Percentiles rank a stretch among this genome's conserved stretches.
phyloP scores from a whole-genome alignment of 768 basidiomycete genomes.

The Rhizopogon vulgaris region DNA sequence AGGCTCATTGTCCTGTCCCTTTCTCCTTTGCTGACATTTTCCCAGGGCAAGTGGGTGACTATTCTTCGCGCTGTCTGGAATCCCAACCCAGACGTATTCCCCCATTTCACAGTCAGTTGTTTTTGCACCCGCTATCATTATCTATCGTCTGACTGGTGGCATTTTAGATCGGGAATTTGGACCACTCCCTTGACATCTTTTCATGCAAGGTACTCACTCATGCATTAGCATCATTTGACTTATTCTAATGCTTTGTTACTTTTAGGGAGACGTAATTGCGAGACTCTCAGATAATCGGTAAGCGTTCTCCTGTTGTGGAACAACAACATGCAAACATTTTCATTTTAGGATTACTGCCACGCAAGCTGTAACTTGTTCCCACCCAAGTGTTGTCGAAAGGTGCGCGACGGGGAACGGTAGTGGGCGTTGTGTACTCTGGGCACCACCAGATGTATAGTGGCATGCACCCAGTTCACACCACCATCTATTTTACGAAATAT shows the following conservation, averaged over 20 bases:
- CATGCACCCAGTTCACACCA: not conserved
- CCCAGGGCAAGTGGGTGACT: slow-evolving; percentile 77
- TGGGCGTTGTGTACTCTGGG: slow-evolving; percentile 80
- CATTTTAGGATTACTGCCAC: slow-evolving; percentile 63
- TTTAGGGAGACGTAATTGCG: slow-evolving; percentile 64
- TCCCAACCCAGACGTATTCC: slow-evolving; percentile 71
- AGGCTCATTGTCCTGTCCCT: no score
- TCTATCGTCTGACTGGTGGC: not conserved
- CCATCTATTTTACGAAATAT: not conserved
- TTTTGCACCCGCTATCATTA: not conserved
- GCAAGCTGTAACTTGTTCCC: slow-evolving; percentile 88
- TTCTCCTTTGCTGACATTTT: slow-evolving; percentile 1
- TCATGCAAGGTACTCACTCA: slow-evolving; percentile 52
- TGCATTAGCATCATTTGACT: not conserved
- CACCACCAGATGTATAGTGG: slow-evolving; percentile 29
- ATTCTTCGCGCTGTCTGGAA: slow-evolving; percentile 74
- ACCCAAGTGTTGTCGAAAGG: slow-evolving; percentile 69
- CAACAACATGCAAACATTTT: not conserved
- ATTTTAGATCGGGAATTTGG: slow-evolving; percentile 67
- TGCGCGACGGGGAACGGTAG: slow-evolving; percentile 74
- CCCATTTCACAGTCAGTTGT: slow-evolving; percentile 69
- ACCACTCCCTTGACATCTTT: slow-evolving; percentile 70
- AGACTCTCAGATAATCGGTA: slow-evolving; percentile 58
- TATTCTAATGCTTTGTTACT: not conserved
- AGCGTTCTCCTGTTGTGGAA: slow-evolving; percentile 8